A percentile compares a stretch with the other conserved stretches of the same genome.
phyloP scores from a whole-genome alignment of 768 basidiomycete species.

The Gloeopeniophorella convolvens region DNA sequence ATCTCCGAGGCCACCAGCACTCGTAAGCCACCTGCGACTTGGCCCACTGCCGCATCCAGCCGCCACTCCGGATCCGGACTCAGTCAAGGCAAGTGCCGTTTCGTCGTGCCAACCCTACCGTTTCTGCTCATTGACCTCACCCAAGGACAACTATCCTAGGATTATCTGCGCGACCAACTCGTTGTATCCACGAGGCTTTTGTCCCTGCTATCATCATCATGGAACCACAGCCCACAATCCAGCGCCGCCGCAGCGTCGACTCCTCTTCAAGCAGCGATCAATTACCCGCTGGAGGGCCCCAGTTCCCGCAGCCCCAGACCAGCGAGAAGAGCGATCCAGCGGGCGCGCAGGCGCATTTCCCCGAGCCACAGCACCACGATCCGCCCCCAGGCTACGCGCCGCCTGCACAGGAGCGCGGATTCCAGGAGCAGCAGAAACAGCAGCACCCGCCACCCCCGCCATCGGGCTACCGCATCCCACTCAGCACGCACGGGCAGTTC shows the following conservation, averaged over 20 bases:
- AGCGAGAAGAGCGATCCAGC: not conserved
- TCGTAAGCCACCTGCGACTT: too few species aligned
- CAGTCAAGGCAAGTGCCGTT: too few species aligned
- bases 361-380: constrained; percentile 4
- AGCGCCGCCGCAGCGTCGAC: constrained; percentile 18
- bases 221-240: constrained; percentile 5
- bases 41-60: too few species aligned
- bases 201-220: not conserved
- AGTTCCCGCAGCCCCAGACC: not conserved
- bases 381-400: constrained; percentile 15
- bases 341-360: constrained; percentile 6
- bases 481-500: constrained; percentile 38
- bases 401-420: too few species aligned
- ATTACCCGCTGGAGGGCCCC: not conserved
- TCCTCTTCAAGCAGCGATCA: constrained; percentile 11
- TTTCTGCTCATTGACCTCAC: too few species aligned
- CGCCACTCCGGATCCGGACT: too few species aligned
- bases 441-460: constrained; percentile 35
- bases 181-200: constrained; percentile 7
- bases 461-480: constrained; percentile 61
- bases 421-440: not conserved
- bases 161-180: constrained; percentile 1
- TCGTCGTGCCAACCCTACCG: too few species aligned
- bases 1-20: too few species aligned
- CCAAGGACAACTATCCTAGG: constrained; percentile 15